Conservation (phyloP, 768 basidiomycete species). For the Trametes maxima region DNA sequence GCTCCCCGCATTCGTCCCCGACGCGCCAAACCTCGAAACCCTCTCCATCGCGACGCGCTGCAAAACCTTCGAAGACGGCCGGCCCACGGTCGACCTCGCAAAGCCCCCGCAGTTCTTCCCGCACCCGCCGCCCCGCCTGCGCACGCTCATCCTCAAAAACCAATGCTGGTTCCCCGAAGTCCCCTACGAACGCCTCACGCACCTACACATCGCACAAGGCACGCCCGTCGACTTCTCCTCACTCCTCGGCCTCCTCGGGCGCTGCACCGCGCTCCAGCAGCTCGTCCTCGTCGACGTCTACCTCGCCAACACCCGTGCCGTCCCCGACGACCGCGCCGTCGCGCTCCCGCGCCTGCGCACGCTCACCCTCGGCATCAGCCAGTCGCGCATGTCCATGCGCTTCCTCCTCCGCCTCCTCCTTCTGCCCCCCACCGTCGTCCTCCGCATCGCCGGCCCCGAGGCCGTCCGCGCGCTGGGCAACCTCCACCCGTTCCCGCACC, state of each 20-base stretch:
- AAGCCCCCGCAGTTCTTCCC: slow-evolving; percentile 4
- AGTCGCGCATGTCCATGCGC: slow-evolving; percentile 18
- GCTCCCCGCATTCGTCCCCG: neutral
- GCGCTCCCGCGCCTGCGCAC: slow-evolving; percentile 7
- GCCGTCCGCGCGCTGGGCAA: slow-evolving; percentile 14
- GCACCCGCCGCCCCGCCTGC: neutral
- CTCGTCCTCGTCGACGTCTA: slow-evolving; percentile 19
- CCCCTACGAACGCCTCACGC: slow-evolving; percentile 14
- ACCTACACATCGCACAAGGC: slow-evolving; percentile 13
- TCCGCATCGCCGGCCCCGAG: slow-evolving; percentile 12
- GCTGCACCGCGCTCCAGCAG: slow-evolving; percentile 13
- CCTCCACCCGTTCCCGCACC: slow-evolving; percentile 14
- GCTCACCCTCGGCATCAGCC: slow-evolving; percentile 14
- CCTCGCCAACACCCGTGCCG: slow-evolving; percentile 3
- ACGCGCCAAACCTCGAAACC: slow-evolving; percentile 1
- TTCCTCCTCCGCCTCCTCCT: slow-evolving; percentile 5
- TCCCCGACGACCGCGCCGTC: slow-evolving; percentile 2
- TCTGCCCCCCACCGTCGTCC: slow-evolving; percentile 9
- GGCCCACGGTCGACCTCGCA: slow-evolving; percentile 14
- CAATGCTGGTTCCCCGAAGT: slow-evolving; percentile 17
- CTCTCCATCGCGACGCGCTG: slow-evolving; percentile 11
- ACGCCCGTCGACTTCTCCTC: slow-evolving; percentile 12
- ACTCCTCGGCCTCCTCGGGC: slow-evolving; percentile 15
- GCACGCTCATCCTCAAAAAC: slow-evolving; percentile 13
- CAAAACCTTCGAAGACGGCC: slow-evolving; percentile 16